phyloP scores from a whole-genome alignment of 345 rosid species.

The Camelina laxa region DNA sequence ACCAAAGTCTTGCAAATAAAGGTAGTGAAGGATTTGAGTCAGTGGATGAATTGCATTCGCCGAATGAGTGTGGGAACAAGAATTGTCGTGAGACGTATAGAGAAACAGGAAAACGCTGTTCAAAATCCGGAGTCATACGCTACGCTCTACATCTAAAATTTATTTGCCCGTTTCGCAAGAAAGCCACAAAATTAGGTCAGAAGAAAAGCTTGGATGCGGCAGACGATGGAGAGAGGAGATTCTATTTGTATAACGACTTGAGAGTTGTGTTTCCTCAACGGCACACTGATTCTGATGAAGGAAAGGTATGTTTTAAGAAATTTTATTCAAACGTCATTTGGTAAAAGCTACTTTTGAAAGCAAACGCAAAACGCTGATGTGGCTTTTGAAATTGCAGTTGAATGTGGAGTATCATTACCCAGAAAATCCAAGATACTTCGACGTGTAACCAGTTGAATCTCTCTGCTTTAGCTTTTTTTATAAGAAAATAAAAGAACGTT shows the following conservation, averaged over 20 bases:
- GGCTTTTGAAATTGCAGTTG: conserved; percentile 55
- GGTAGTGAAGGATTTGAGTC: conserved; percentile 38
- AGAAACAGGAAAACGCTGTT: conserved; percentile 45
- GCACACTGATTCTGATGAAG: conserved; percentile 90
- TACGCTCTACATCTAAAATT: conserved; percentile 91
- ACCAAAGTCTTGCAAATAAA: background rate
- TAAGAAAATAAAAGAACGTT: conserved; percentile 4
- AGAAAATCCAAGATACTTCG: conserved; percentile 78
- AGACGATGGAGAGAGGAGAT: conserved; percentile 60
- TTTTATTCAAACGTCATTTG: background rate
- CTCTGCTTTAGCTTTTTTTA: background rate
- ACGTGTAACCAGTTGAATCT: conserved; percentile 44
- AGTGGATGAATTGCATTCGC: conserved; percentile 20
- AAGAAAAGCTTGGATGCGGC: conserved; percentile 20
- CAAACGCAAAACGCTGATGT: conserved; percentile 25
- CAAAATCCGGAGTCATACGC: conserved; percentile 72
- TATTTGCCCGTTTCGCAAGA: conserved; percentile 68
- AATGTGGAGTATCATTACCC: conserved; percentile 85
- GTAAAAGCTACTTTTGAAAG: background rate
- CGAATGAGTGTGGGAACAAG: conserved; percentile 31
- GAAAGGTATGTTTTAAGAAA: conserved; percentile 61
- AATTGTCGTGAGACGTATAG: conserved; percentile 41
- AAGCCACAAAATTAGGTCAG: conserved; percentile 50
- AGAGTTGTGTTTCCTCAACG: conserved; percentile 89
- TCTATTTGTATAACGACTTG: conserved; percentile 78